A percentile compares a stretch with the other conserved stretches of the same genome.
phyloP scores from a whole-genome alignment of 306 rosid species.

The Betula pendula region DNA sequence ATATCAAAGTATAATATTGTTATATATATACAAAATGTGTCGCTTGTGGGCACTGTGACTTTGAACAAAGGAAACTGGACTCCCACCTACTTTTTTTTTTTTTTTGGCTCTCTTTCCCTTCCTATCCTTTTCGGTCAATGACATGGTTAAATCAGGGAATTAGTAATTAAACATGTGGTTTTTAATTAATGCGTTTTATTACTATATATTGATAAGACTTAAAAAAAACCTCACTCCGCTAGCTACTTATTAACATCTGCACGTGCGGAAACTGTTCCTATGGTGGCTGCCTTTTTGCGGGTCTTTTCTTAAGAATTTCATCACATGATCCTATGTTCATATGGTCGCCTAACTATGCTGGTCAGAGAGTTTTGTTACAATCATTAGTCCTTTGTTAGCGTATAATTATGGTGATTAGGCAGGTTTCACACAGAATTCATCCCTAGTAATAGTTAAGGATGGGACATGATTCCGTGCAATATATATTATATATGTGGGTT shows the following conservation, averaged over 20 bases:
- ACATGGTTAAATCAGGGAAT: not conserved
- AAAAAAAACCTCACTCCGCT: not conserved
- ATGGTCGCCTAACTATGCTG: not conserved
- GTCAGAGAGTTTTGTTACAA: not conserved
- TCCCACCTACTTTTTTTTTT: not conserved
- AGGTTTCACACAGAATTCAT: not conserved
- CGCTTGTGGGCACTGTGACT: not conserved
- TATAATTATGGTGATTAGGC: not conserved
- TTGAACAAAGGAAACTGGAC: not conserved
- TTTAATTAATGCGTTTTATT: too few species aligned
- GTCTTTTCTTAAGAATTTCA: not conserved
- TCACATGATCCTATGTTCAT: not conserved
- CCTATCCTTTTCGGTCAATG: not conserved
- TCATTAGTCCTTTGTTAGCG: not conserved
- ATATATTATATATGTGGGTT: too few species aligned
- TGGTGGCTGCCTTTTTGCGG: not conserved
- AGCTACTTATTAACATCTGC: not conserved
- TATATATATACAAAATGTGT: too few species aligned
- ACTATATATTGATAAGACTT: not conserved
- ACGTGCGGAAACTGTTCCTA: constrained; percentile 3
- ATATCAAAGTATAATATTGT: too few species aligned
- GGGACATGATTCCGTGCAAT: too few species aligned
- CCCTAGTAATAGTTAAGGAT: too few species aligned
- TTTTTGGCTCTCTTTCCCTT: too few species aligned
- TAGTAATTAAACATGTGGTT: not conserved